Evolutionary conservation across 2,329 filamentous ascomycete genomes (phyloP).

Genomic region (Neodidymelliopsis sp.): DNA sequence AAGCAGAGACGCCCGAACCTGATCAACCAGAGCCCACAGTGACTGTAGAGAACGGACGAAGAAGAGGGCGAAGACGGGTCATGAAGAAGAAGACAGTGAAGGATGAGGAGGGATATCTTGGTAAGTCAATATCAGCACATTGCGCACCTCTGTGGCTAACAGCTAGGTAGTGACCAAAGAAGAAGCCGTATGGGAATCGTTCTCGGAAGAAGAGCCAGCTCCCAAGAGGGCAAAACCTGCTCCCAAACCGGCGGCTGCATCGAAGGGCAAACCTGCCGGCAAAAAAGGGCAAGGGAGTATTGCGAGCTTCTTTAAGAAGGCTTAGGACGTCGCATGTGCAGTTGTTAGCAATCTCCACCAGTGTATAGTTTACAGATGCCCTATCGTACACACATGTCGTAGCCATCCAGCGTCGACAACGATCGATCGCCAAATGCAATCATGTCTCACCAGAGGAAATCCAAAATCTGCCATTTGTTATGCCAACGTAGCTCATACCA

Average conservation of each 20-base stretch:
- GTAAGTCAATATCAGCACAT: constrained; percentile 59
- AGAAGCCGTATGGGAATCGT: constrained; percentile 87
- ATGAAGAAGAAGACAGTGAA: constrained; percentile 88
- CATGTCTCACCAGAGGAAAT: neutral
- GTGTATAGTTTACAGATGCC: constrained; percentile 1
- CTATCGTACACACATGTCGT: neutral
- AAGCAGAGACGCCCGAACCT: constrained; percentile 26
- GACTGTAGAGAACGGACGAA: constrained; percentile 67
- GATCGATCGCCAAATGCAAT: neutral
- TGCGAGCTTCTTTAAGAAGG: constrained; percentile 92
- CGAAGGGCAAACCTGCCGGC: constrained; percentile 61
- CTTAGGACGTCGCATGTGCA: constrained; percentile 50
- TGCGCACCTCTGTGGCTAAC: constrained; percentile 19
- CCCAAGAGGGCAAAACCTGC: constrained; percentile 62
- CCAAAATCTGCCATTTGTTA: neutral
- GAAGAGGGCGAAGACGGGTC: constrained; percentile 78
- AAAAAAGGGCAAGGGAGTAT: constrained; percentile 76
- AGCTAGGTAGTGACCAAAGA: constrained; percentile 78
- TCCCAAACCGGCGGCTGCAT: constrained; percentile 48
- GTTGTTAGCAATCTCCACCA: neutral
- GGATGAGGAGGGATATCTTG: constrained; percentile 89
- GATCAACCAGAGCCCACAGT: constrained; percentile 48
- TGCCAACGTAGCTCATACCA: neutral
- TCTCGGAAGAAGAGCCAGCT: constrained; percentile 84
- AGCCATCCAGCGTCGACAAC: neutral